phyloP scores from a whole-genome alignment of 768 basidiomycete genomes.

The Boletus tomentosulus region DNA sequence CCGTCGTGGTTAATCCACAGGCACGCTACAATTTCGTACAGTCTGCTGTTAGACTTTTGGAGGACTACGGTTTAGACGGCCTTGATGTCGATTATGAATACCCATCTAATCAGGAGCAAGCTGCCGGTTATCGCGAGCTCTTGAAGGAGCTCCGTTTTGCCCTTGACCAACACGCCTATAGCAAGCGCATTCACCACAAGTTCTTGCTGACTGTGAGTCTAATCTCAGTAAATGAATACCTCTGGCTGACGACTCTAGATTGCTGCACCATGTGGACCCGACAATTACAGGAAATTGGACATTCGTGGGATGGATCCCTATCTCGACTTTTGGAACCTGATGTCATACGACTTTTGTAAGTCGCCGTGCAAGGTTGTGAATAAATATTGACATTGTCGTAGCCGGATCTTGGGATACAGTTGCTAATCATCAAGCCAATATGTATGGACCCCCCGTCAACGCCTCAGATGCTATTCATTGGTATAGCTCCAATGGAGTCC shows the following conservation, averaged over 20 bases:
- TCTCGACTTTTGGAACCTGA: slow-evolving; percentile 96
- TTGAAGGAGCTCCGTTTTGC: slow-evolving; percentile 69
- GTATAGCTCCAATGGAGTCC: slow-evolving; percentile 70
- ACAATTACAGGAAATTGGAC: slow-evolving; percentile 77
- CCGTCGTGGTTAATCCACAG: slow-evolving; percentile 62
- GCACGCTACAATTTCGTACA: slow-evolving; percentile 76
- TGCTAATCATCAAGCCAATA: slow-evolving; percentile 82
- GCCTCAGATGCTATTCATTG: slow-evolving; percentile 62
- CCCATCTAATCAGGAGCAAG: slow-evolving; percentile 73
- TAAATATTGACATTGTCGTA: slow-evolving; percentile 25
- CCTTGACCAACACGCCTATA: slow-evolving; percentile 69
- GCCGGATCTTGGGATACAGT: slow-evolving; percentile 73
- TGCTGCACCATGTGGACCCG: slow-evolving; percentile 88
- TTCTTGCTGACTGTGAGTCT: slow-evolving; percentile 70
- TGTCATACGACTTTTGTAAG: slow-evolving; percentile 84
- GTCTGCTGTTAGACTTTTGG: slow-evolving; percentile 72
- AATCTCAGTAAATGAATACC: neutral
- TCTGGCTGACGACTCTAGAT: slow-evolving; percentile 45
- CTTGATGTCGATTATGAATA: slow-evolving; percentile 94
- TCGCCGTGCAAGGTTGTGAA: slow-evolving; percentile 17
- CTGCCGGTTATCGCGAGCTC: slow-evolving; percentile 78
- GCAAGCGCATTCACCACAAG: slow-evolving; percentile 55
- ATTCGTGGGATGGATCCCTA: slow-evolving; percentile 81
- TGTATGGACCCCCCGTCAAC: slow-evolving; percentile 65
- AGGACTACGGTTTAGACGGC: slow-evolving; percentile 92